phyloP scores from a whole-genome alignment of 495 filamentous ascomycete genomes.

The Penicillium samsonianum region DNA sequence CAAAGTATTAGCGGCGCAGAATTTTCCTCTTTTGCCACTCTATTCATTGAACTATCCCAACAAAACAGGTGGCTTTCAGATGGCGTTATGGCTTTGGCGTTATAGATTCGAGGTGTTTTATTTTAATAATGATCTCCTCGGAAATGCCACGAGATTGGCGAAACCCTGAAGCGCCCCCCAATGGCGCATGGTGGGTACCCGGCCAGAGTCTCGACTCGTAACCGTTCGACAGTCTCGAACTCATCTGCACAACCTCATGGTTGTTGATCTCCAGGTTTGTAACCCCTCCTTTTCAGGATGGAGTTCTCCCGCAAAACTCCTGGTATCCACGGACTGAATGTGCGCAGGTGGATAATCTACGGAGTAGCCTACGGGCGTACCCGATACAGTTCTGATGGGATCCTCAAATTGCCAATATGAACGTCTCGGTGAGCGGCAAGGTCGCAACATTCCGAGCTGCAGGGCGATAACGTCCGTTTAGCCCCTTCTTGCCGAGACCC shows the following conservation, averaged over 20 bases:
- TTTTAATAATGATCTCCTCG: background rate
- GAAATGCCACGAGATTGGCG: constrained; percentile 13
- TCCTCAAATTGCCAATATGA: constrained; percentile 8
- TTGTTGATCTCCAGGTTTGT: constrained; percentile 23
- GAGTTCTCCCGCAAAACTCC: constrained; percentile 4
- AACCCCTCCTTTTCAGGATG: constrained; percentile 3
- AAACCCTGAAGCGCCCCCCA: constrained; percentile 7
- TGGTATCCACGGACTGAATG: constrained; percentile 3
- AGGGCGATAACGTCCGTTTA: constrained; percentile 29
- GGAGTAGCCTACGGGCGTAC: background rate
- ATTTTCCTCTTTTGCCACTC: constrained; percentile 13
- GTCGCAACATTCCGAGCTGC: constrained; percentile 24
- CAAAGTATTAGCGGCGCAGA: constrained; percentile 10
- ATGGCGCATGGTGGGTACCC: constrained; percentile 7
- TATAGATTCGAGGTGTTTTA: too few relatives aligned
- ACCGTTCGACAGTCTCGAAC: constrained; percentile 12
- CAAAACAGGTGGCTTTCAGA: constrained; percentile 12
- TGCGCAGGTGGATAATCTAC: background rate
- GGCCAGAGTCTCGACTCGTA: constrained; percentile 18
- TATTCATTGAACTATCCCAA: constrained; percentile 7
- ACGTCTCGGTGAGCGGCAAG: constrained; percentile 22
- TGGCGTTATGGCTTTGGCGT: constrained; percentile 3
- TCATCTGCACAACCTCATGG: constrained; percentile 15
- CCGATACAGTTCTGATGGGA: constrained; percentile 1
- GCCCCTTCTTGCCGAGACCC: constrained; percentile 15